These are phyloP conservation scores for Cadophora malorum DNA, from an alignment of 2,329 filamentous ascomycete genomes.

Conservation along the genomic window DNA sequence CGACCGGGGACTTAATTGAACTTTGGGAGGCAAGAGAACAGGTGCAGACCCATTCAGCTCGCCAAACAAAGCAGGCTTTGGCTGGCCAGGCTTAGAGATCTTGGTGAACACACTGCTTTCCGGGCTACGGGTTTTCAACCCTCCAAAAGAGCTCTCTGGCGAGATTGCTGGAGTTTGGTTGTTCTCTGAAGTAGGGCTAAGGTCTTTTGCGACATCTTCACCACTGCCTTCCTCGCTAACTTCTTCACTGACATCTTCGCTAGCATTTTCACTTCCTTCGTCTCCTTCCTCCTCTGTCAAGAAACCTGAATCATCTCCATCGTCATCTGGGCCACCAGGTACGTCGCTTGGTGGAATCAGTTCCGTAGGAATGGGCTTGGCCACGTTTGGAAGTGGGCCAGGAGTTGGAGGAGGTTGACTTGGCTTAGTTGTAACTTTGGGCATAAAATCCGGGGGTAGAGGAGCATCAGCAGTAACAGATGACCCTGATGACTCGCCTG, in stretches of 20 bases:
- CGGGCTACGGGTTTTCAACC: slow-evolving; percentile 50
- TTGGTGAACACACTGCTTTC: slow-evolving; percentile 49
- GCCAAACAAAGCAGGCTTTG: slow-evolving; percentile 57
- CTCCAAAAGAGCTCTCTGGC: slow-evolving; percentile 65
- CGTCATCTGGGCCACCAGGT: slow-evolving; percentile 44
- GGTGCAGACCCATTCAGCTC: slow-evolving; percentile 58
- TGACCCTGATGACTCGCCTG: slow-evolving; percentile 51
- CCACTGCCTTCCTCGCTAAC: slow-evolving; percentile 62
- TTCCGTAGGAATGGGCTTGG: slow-evolving; percentile 35
- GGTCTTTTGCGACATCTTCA: slow-evolving; percentile 68
- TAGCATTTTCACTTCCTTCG: slow-evolving; percentile 51
- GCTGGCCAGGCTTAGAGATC: slow-evolving; percentile 54
- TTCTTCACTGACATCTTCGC: slow-evolving; percentile 55
- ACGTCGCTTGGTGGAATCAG: slow-evolving; percentile 41
- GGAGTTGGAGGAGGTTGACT: slow-evolving; percentile 23
- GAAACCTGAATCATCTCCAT: slow-evolving; percentile 42
- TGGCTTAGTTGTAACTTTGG: slow-evolving; percentile 31
- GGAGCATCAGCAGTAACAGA: slow-evolving; percentile 50
- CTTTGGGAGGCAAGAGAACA: slow-evolving; percentile 59
- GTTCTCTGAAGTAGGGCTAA: slow-evolving; percentile 58
- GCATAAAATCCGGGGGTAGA: slow-evolving; percentile 49
- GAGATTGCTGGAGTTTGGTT: slow-evolving; percentile 59
- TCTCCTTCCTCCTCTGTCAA: slow-evolving; percentile 46
- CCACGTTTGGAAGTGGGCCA: neutral
- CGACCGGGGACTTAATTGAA: slow-evolving; percentile 67